A percentile compares a stretch with the other conserved stretches of the same genome.
These are phyloP conservation scores for Tothia fuscella DNA, from an alignment of 2,329 filamentous ascomycete species.

Conservation along the genomic window DNA sequence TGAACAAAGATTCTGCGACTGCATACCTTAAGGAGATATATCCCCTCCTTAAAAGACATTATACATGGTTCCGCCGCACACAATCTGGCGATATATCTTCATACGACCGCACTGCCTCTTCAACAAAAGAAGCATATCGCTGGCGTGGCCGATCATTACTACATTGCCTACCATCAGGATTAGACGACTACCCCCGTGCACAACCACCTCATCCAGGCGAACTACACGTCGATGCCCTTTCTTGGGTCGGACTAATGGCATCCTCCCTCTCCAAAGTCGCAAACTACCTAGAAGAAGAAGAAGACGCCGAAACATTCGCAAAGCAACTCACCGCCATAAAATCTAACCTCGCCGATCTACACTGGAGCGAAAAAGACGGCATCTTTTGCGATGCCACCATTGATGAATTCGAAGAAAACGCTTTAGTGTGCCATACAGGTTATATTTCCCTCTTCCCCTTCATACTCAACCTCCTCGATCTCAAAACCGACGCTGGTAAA, in stretches of 20 bases:
- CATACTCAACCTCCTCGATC: conserved; percentile 11
- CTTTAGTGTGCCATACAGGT: conserved; percentile 82
- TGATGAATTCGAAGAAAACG: conserved; percentile 85
- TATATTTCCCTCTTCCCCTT: conserved; percentile 12
- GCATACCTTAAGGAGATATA: conserved; percentile 64
- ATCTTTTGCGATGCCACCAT: conserved; percentile 93
- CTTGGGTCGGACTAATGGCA: conserved; percentile 96
- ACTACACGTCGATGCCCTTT: conserved; percentile 86
- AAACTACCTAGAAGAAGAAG: conserved; percentile 44
- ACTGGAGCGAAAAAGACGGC: conserved; percentile 73
- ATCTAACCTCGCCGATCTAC: conserved; percentile 80
- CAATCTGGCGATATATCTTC: conserved; percentile 79
- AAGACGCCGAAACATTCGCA: conserved; percentile 63
- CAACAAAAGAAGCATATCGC: conserved; percentile 81
- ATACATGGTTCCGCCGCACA: conserved; percentile 85
- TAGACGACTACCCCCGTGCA: conserved; percentile 91
- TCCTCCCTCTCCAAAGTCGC: conserved; percentile 74
- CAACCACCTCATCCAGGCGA: conserved; percentile 92
- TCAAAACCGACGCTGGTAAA: conserved; percentile 4
- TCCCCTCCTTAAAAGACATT: conserved; percentile 78
- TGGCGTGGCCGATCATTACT: conserved; percentile 83
- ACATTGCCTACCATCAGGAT: conserved; percentile 82
- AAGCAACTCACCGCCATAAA: conserved; percentile 65
- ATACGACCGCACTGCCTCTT: conserved; percentile 83
- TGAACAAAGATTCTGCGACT: conserved; percentile 54